Percentiles rank a stretch among this genome's conserved stretches.
These are phyloP conservation scores for Phytophthora sojae DNA, from an alignment of 352 stramenopile species.

Conservation along the genomic window DNA sequence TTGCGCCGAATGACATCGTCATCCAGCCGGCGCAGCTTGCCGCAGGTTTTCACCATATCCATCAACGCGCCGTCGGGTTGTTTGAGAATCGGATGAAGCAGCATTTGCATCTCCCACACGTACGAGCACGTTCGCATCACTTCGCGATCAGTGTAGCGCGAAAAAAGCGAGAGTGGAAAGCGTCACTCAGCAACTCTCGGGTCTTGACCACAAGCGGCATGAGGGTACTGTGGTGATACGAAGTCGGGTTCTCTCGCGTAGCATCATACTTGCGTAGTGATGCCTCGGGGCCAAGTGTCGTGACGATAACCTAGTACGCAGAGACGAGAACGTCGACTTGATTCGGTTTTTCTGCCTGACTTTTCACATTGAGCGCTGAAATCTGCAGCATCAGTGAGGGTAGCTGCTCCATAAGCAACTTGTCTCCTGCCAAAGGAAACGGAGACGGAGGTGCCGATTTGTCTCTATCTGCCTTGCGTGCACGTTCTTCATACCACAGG, in stretches of 20 bases:
- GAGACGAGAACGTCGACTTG: conserved; percentile 18
- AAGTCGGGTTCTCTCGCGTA: conserved; percentile 3
- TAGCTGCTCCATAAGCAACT: conserved; percentile 8
- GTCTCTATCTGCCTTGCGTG: too few species aligned
- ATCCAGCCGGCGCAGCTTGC: not conserved
- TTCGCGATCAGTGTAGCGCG: conserved; percentile 16
- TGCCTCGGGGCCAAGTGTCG: not conserved
- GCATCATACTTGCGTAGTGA: conserved; percentile 5
- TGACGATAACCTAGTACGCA: conserved; percentile 7
- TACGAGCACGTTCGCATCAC: conserved; percentile 4
- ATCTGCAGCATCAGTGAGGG: conserved; percentile 10
- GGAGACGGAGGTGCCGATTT: not conserved
- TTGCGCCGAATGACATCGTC: conserved; percentile 10
- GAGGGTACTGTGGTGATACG: conserved; percentile 4
- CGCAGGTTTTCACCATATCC: conserved; percentile 10
- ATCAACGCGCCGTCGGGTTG: not conserved
- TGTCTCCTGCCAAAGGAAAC: not conserved
- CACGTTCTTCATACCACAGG: too few species aligned
- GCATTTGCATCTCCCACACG: conserved; percentile 13
- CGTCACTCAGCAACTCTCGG: not conserved
- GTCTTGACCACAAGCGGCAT: conserved; percentile 4
- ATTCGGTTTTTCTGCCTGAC: conserved; percentile 4
- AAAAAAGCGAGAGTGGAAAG: conserved; percentile 11
- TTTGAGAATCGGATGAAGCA: conserved; percentile 5
- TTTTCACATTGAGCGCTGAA: conserved; percentile 15